Evolutionary conservation across 768 basidiomycete genomes (phyloP), one percentile per base, ranked within the genome.

Genomic region (Thelephora aurantiotincta): DNA sequence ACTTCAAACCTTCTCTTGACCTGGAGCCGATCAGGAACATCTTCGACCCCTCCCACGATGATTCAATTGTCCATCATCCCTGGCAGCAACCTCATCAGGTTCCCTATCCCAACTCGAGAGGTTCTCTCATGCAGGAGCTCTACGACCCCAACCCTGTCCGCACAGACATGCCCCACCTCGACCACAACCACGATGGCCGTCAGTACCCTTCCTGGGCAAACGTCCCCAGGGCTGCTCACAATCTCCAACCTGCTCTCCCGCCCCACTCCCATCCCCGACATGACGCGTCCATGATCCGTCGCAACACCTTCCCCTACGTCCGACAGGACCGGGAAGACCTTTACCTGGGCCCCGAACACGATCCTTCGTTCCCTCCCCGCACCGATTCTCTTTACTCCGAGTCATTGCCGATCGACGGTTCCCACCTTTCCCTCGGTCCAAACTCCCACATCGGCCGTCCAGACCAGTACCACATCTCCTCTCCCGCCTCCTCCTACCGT

Each of bases 281-380:
- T 48, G 77, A 80, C 51, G 69, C 73, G 55, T 58, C 69, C 43
- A 60, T 65, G 11, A 55, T 61, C 47, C 80, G 85, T 44, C 72
- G 85, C 50, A 78, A 80, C 1, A 87, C 85, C 0, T 86, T 77
- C 63, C 85, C 85, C 42, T 80, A 78, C 57, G 81, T 82, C 45
- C 73, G 82, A 37, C 80, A 84, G 54, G 85, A 89, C 63, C 71
- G 73, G 49, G 70, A 72, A 45, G 72, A 74, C 53, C 46, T 55
- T 47, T 68, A 71, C 51, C 69, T 70, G 44, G 69, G 69, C 45
- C 57, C 58, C 44, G 48, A 58, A 48, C 46, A 53, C 42, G 51
- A 57, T 41, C 55, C 54, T 46, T 57, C 61, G 13, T 65, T 58
- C 54, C 53, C 56, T 48, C 61, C 53, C 34, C 61, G 58, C 52